Evolutionary conservation across 305 asterid species (phyloP).

Genomic region (Fraxinus dipetala): DNA sequence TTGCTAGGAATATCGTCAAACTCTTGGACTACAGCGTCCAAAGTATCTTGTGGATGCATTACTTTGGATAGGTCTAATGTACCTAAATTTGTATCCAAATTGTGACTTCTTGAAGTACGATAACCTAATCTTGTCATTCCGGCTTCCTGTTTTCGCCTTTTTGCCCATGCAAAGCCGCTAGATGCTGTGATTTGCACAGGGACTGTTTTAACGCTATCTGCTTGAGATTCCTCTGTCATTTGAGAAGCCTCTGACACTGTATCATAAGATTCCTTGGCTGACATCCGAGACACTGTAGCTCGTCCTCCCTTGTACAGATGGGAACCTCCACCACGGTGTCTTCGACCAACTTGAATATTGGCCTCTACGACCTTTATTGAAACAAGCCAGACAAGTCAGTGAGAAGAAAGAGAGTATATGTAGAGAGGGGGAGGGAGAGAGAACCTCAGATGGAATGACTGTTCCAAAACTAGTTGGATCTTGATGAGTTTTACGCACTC

Average conservation of each 20-base stretch:
- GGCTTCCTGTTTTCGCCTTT: slow-evolving; percentile 44
- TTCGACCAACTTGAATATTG: slow-evolving; percentile 32
- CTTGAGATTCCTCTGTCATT: slow-evolving; percentile 47
- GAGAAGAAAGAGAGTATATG: background rate
- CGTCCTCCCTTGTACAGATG: slow-evolving; percentile 40
- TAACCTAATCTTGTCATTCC: slow-evolving; percentile 38
- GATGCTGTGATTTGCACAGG: slow-evolving; percentile 51
- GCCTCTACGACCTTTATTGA: slow-evolving; percentile 45
- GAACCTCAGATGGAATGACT: slow-evolving; percentile 57
- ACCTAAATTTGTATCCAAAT: slow-evolving; percentile 16
- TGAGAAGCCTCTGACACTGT: slow-evolving; percentile 69
- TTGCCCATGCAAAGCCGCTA: slow-evolving; percentile 49
- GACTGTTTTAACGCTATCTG: slow-evolving; percentile 47
- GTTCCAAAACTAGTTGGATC: slow-evolving; percentile 52
- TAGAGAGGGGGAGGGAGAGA: slow-evolving; percentile 19
- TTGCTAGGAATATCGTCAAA: slow-evolving; percentile 25
- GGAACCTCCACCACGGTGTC: slow-evolving; percentile 31
- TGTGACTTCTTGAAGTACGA: slow-evolving; percentile 37
- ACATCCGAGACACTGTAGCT: slow-evolving; percentile 37
- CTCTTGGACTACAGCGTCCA: slow-evolving; percentile 40
- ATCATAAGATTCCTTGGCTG: slow-evolving; percentile 49
- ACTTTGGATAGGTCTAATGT: slow-evolving; percentile 30
- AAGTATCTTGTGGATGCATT: slow-evolving; percentile 18
- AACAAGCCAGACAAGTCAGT: background rate
- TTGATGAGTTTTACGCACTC: slow-evolving; percentile 47